phyloP scores from a whole-genome alignment of 73 alveolate species.

The Breviolum minutum region DNA sequence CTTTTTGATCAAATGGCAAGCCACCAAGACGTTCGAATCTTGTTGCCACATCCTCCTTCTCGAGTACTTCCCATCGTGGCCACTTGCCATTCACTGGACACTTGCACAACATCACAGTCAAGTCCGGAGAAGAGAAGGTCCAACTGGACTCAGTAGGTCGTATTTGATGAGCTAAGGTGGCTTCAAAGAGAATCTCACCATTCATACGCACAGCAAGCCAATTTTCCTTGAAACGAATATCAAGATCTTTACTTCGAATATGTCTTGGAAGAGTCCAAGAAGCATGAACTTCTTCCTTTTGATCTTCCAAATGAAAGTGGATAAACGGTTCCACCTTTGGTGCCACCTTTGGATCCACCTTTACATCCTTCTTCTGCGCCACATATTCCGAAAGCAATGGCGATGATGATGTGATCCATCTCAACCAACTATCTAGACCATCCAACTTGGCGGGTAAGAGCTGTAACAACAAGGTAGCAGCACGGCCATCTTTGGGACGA shows the following conservation, averaged over 20 bases:
- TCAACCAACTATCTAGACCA: background rate
- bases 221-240: background rate
- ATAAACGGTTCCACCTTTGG: background rate
- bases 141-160: conserved; percentile 55
- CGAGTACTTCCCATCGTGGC: conserved; percentile 71
- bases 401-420: background rate
- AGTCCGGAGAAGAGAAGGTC: conserved; percentile 51
- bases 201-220: conserved; percentile 21
- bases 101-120: conserved; percentile 45
- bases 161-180: conserved; percentile 9
- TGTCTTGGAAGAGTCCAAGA: conserved; percentile 26
- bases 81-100: background rate
- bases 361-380: background rate
- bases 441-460: background rate
- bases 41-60: conserved; percentile 13
- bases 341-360: background rate
- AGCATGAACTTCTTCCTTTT: conserved; percentile 62
- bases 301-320: conserved; percentile 47
- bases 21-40: conserved; percentile 35
- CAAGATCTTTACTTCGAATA: background rate
- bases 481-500: conserved; percentile 51
- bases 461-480: conserved; percentile 7
- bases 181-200: conserved; percentile 10
- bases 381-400: background rate
- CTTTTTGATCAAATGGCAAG: conserved; percentile 34